Evolutionary conservation across 2,329 filamentous ascomycete species (phyloP), one percentile per base, ranked within the genome.

Genomic region (Talaromyces amestolkiae): DNA sequence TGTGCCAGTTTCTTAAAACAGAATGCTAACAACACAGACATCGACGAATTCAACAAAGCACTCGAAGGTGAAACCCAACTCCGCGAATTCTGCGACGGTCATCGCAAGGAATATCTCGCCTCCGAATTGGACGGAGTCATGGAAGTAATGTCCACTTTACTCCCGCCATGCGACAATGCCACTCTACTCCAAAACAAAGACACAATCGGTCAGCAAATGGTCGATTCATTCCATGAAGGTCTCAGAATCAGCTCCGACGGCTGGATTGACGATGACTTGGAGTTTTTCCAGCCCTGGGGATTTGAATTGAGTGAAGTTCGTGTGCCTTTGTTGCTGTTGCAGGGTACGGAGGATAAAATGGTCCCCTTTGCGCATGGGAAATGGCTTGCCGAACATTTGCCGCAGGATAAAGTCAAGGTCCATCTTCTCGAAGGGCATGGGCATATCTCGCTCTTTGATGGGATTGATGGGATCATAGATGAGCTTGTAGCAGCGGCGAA

Each of bases 191-290:
- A 47, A 35, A 58, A 63, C 51, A 43, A 27, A 19, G 61, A 63
- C 31, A 56, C 61, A 24, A 58, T 63, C 2, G 61, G 61, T n/a
- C 61, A 63, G 41, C 24, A 45, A 15, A 39, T 63, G 19, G 51
- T 63, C 7, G 61, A 63, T 11, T 13, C 22, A 27, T 24, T 47
- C 22, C 37, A 33, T 11, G 61, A 63, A 35, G 61, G 49, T 13
- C 24, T 63, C 27, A 58, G 27, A 24, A 1, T 47, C n/a, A 56
- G 49, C 19, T 4, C 51, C 2, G 61, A 63, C 27, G 61, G 61
- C 17, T 63, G 61, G 61, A 35, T 63, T 63, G 61, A 63, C 4
- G 61, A 63, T 49, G 61, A 63, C 37, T 9, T 63, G 8, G 51
- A 49, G 17, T 2, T 43, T 1, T 3, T 49, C 9, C 10, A 58